Percentiles rank a stretch among this genome's conserved stretches.
Conservation (phyloP, 805 yeast species). For the Candida peoriensis region DNA sequence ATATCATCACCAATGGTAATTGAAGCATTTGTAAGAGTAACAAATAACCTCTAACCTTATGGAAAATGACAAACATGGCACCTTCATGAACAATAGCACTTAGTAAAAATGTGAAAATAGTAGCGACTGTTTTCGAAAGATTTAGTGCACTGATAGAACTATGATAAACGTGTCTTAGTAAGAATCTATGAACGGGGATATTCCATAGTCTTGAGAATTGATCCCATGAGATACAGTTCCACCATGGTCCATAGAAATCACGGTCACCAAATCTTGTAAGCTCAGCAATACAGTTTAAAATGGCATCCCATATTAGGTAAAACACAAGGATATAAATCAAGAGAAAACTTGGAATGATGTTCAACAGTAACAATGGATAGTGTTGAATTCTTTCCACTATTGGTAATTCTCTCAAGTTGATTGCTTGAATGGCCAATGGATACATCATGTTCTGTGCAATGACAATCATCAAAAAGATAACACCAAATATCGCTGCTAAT, state of each 20-base stretch:
- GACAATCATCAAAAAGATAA: slow-evolving; percentile 74
- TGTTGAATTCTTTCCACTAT: slow-evolving; percentile 35
- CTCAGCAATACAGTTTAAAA: slow-evolving; percentile 86
- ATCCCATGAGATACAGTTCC: slow-evolving; percentile 94
- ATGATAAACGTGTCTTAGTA: slow-evolving; percentile 91
- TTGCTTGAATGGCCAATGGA: slow-evolving; percentile 63
- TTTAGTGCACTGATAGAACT: slow-evolving; percentile 75
- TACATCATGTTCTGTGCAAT: slow-evolving; percentile 72
- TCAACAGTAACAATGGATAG: slow-evolving; percentile 60
- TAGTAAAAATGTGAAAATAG: slow-evolving; percentile 69
- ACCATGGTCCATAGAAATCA: slow-evolving; percentile 94
- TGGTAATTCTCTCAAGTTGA: slow-evolving; percentile 48
- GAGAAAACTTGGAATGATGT: slow-evolving; percentile 76
- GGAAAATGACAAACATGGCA: slow-evolving; percentile 86
- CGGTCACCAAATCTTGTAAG: slow-evolving; percentile 83
- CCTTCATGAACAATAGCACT: slow-evolving; percentile 86
- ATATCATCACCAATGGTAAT: slow-evolving; percentile 67
- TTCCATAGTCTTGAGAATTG: slow-evolving; percentile 95
- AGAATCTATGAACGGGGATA: slow-evolving; percentile 83
- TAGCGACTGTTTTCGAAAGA: slow-evolving; percentile 62
- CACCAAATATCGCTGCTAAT: slow-evolving; percentile 78
- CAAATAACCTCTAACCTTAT: slow-evolving; percentile 74
- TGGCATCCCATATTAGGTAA: slow-evolving; percentile 93
- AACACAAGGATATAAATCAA: slow-evolving; percentile 72
- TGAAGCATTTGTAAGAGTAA: slow-evolving; percentile 82